A percentile compares a stretch with the other conserved stretches of the same genome.
Conservation (phyloP, 768 basidiomycete genomes). For the Amanita rubescens region DNA sequence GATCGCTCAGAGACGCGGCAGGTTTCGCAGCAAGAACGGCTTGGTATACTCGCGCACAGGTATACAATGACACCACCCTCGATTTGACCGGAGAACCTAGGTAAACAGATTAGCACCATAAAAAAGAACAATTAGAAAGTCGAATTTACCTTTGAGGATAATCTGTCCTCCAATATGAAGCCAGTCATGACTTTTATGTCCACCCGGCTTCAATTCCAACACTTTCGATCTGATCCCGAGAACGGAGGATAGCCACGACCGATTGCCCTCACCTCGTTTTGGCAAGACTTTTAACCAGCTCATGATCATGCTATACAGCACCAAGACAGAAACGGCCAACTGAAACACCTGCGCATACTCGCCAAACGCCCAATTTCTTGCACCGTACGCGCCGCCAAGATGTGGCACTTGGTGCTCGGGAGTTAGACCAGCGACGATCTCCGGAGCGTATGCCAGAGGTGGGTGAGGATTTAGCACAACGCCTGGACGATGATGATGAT, state of each 20-base stretch:
- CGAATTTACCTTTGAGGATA: neutral
- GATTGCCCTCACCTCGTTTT: neutral
- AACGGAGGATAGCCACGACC: slow-evolving; percentile 7
- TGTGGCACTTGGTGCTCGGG: slow-evolving; percentile 18
- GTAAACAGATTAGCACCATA: neutral
- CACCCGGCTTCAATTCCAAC: neutral
- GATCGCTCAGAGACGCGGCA: slow-evolving; percentile 35
- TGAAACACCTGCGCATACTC: slow-evolving; percentile 60
- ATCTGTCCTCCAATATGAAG: slow-evolving; percentile 5
- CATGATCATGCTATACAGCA: slow-evolving; percentile 47
- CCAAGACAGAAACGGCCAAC: slow-evolving; percentile 53
- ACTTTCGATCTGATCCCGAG: slow-evolving; percentile 12
- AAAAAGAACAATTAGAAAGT: neutral
- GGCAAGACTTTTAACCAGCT: slow-evolving; percentile 26
- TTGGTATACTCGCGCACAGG: slow-evolving; percentile 50
- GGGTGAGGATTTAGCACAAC: slow-evolving; percentile 40
- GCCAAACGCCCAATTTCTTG: slow-evolving; percentile 35
- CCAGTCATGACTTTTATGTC: slow-evolving; percentile 3
- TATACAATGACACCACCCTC: slow-evolving; percentile 22
- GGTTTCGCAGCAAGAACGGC: slow-evolving; percentile 35
- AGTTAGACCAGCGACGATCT: slow-evolving; percentile 19
- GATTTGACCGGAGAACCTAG: slow-evolving; percentile 13
- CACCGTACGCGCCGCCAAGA: slow-evolving; percentile 11
- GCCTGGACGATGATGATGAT: slow-evolving; percentile 46
- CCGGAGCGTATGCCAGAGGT: slow-evolving; percentile 26